These are phyloP conservation scores for Populus deltoides DNA, from an alignment of 345 rosid genomes.

Conservation along the genomic window DNA sequence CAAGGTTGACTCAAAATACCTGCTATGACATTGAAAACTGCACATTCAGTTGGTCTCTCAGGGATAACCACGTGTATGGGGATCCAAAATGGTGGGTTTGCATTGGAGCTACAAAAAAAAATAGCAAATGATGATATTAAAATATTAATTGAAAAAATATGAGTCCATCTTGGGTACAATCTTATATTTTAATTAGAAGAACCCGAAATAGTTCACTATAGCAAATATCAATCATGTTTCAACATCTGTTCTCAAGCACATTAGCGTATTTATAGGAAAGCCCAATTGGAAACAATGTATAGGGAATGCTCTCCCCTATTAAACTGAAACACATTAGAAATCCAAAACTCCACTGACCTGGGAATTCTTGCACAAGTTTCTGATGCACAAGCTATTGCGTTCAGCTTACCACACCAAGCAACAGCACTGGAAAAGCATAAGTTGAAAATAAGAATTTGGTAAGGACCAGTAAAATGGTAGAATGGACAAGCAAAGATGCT, in stretches of 20 bases:
- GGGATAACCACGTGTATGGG: slow-evolving; percentile 95
- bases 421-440: slow-evolving; percentile 60
- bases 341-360: slow-evolving; percentile 41
- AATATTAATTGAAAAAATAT: background rate
- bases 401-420: slow-evolving; percentile 99
- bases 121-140: background rate
- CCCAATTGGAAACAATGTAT: background rate
- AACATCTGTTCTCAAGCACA: background rate
- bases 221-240: background rate
- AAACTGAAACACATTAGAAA: background rate
- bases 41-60: slow-evolving; percentile 91
- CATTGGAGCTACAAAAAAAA: slow-evolving; percentile 59
- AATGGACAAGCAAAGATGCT: background rate
- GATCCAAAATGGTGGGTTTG: slow-evolving; percentile 95
- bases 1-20: slow-evolving; percentile 43
- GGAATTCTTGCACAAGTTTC: slow-evolving; percentile 99
- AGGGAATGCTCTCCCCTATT: background rate
- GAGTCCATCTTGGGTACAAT: background rate
- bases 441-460: background rate
- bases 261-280: background rate
- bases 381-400: slow-evolving; percentile 98
- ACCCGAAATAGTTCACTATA: background rate
- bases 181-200: background rate
- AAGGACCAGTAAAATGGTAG: background rate
- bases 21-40: slow-evolving; percentile 90